Conservation (phyloP, 176 grass and related monocot genomes). For the Secale cereale region DNA sequence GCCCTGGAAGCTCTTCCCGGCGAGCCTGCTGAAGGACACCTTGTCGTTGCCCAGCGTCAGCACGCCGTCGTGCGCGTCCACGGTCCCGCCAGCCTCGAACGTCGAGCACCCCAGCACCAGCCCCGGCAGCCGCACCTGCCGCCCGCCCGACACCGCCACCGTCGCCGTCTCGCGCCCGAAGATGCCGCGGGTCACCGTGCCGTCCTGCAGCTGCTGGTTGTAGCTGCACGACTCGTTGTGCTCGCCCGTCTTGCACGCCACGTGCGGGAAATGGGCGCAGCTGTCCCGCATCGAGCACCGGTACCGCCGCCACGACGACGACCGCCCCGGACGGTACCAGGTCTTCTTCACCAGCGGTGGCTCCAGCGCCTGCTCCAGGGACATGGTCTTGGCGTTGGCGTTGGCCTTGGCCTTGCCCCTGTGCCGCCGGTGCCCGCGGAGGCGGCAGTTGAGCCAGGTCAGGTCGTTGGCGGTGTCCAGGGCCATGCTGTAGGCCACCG, state of each 20-base stretch:
- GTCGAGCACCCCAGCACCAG: slow-evolving; percentile 72
- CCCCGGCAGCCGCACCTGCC: slow-evolving; percentile 55
- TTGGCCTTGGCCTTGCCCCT: not conserved
- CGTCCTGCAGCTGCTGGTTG: slow-evolving; percentile 33
- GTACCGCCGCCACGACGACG: slow-evolving; percentile 56
- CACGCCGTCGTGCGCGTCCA: slow-evolving; percentile 64
- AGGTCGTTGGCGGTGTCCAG: slow-evolving; percentile 79
- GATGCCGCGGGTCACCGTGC: slow-evolving; percentile 49
- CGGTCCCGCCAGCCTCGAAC: slow-evolving; percentile 35
- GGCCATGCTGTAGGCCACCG: slow-evolving; percentile 47
- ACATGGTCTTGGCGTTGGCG: not conserved
- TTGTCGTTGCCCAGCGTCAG: slow-evolving; percentile 52
- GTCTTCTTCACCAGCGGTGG: not conserved
- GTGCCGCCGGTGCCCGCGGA: slow-evolving; percentile 2
- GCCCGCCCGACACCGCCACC: slow-evolving; percentile 44
- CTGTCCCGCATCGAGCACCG: slow-evolving; percentile 42
- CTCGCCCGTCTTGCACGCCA: not conserved
- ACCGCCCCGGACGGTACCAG: slow-evolving; percentile 54
- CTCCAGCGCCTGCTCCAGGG: not conserved
- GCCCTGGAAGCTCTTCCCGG: slow-evolving; percentile 40
- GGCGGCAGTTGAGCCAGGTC: slow-evolving; percentile 88
- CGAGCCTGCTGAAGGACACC: slow-evolving; percentile 49
- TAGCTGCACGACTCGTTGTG: slow-evolving; percentile 56
- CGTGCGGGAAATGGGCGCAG: slow-evolving; percentile 53
- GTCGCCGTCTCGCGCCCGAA: slow-evolving; percentile 74